Base-by-base conservation (phyloP, 257 asterid species). In the Fraxinus excelsior region DNA sequence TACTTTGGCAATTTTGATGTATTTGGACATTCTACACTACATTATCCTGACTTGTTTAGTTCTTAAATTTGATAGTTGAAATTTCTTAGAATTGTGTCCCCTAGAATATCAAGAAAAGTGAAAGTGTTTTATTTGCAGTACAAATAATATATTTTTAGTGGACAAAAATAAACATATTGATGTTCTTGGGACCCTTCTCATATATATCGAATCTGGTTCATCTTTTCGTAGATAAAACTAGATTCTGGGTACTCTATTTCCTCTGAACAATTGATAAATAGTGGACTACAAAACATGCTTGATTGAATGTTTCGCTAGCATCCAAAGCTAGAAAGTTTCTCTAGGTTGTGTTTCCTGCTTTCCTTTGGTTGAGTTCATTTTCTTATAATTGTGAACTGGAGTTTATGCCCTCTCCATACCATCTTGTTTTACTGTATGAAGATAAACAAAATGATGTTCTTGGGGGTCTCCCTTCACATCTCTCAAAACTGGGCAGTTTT, bases 301-400 rank as follows among this genome's bases (percentile, higher is more conserved):
- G 16, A 60, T 60, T 10, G 29, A 60, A 23, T 60, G 67, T 53
- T 16, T 53, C 3, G 3, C 64, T n/a, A 53, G 25, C 64, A 23
- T 21, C 29, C 4, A 60, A 23, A 60, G 31, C 32, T 60, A 25
- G 26, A n/a, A 53, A 53, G 26, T 53, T 53, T 25, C 67, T 60
- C 31, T 21, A 60, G 67, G 29, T 21, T 60, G 67, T 60, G 67
- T 28, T 60, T 60, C 67, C 67, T 60, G 67, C 32, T 60, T 60
- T 16, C 66, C 29, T 60, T 0, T 60, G 67, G 32, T 60, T 23
- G 29, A 60, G 67, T 60, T 53, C 64, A n/a, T 53, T 53, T 53
- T 53, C 7, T 7, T 6, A 23, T 7, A 23, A 23, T 8, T 60
- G 31, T 60, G 5, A 23, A 25, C 32, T 60, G 26, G 16, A 60